Conservation (phyloP, 192 early-diverging fungal genomes). For the Funneliformis geosporum region DNA sequence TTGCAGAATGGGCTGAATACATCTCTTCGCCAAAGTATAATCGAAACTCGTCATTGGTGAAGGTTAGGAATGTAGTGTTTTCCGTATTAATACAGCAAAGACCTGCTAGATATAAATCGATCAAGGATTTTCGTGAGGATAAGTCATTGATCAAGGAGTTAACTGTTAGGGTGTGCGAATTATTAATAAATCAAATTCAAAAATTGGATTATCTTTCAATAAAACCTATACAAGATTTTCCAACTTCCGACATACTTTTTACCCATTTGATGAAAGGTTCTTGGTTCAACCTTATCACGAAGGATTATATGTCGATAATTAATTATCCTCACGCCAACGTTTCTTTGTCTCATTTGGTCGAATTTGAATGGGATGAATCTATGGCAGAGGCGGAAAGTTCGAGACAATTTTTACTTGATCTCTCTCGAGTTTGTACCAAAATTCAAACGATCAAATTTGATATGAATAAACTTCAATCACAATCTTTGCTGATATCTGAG, state of each 20-base stretch:
- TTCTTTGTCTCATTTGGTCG: background rate
- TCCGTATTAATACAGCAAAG: background rate
- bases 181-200: slow-evolving; percentile 2
- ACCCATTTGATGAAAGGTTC: background rate
- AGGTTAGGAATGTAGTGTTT: background rate
- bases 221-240: background rate
- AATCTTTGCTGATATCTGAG: background rate
- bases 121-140: background rate
- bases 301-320: slow-evolving; percentile 8
- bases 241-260: background rate
- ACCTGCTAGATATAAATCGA: background rate
- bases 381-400: background rate
- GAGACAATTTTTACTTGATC: background rate
- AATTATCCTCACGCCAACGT: background rate
- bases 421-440: background rate
- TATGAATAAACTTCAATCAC: background rate
- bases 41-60: background rate
- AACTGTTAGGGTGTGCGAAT: background rate
- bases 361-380: background rate
- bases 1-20: background rate
- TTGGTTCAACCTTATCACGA: background rate
- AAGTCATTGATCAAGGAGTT: background rate
- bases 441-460: slow-evolving; percentile 4
- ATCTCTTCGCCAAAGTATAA: background rate
- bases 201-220: slow-evolving; percentile 17